Evolutionary conservation across 2,329 filamentous ascomycete genomes (phyloP).

Genomic region (Bipolaris sorokiniana): DNA sequence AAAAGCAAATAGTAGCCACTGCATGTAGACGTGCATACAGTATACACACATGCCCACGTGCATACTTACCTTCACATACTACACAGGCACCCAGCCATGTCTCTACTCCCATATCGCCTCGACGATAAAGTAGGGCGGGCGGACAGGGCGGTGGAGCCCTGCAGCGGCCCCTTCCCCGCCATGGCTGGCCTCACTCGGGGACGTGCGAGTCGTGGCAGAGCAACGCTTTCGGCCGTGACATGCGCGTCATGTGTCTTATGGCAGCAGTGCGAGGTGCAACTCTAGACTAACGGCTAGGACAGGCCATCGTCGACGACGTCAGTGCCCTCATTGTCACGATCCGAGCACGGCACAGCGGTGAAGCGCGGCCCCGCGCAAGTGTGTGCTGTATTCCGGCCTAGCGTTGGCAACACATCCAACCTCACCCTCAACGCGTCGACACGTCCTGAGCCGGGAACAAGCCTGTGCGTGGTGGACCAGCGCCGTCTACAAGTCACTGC

Average conservation of each 20-base stretch:
- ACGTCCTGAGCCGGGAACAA: conserved; percentile 18
- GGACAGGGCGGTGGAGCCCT: conserved; percentile 7
- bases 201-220: conserved; percentile 39
- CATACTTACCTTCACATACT: too few species aligned
- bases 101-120: too few species aligned
- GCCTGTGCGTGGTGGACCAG: conserved; percentile 20
- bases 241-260: conserved; percentile 22
- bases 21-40: too few species aligned
- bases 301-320: not conserved
- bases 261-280: too few species aligned
- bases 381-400: conserved; percentile 26
- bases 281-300: too few species aligned
- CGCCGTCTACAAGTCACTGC: conserved; percentile 20
- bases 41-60: too few species aligned
- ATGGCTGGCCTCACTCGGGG: conserved; percentile 21
- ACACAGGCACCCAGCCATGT: not conserved
- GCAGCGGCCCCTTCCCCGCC: conserved; percentile 27
- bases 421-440: conserved; percentile 25
- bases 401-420: conserved; percentile 31
- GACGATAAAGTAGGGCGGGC: not conserved
- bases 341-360: conserved; percentile 1
- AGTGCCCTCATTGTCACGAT: not conserved
- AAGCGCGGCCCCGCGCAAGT: conserved; percentile 14
- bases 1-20: too few species aligned
- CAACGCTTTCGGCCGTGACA: conserved; percentile 17